Conservation (phyloP, 208 protist genomes). For the Crithidia bombi region DNA sequence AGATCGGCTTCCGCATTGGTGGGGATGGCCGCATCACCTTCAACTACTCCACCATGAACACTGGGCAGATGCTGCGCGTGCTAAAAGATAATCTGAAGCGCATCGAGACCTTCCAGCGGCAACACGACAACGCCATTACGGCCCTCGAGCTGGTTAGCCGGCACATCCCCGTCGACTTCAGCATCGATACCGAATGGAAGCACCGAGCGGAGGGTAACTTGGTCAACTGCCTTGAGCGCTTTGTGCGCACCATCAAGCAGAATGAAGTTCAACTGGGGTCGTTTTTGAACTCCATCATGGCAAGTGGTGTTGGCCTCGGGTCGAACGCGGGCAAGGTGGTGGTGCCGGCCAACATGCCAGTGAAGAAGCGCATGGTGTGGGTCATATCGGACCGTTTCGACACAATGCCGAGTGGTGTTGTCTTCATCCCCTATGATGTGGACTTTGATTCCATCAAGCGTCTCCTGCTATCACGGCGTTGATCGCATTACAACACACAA, state of each 20-base stretch:
- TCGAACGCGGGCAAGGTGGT: conserved; percentile 24
- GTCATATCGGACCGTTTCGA: conserved; percentile 79
- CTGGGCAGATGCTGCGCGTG: conserved; percentile 79
- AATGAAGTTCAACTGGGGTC: conserved; percentile 59
- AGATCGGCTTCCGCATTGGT: conserved; percentile 76
- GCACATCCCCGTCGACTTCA: conserved; percentile 82
- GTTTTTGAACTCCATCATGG: conserved; percentile 54
- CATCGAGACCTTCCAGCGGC: conserved; percentile 57
- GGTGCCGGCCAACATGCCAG: conserved; percentile 26
- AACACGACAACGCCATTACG: conserved; percentile 62
- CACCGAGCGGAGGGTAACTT: conserved; percentile 69
- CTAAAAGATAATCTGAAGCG: conserved; percentile 77
- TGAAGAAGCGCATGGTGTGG: conserved; percentile 82
- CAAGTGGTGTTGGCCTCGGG: conserved; percentile 1
- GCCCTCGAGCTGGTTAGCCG: conserved; percentile 73
- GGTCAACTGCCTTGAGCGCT: conserved; percentile 56
- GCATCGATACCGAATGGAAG: conserved; percentile 83
- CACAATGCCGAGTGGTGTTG: conserved; percentile 79
- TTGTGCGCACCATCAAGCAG: conserved; percentile 67
- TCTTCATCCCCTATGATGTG: conserved; percentile 83
- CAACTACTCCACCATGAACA: conserved; percentile 70
- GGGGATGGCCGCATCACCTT: conserved; percentile 73
- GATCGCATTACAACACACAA: conserved; percentile 6
- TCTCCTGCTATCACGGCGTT: conserved; percentile 47
- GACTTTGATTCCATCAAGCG: conserved; percentile 83